These are phyloP conservation scores for Aspergillus tanneri DNA, from an alignment of 2,329 filamentous ascomycete genomes.

Conservation along the genomic window DNA sequence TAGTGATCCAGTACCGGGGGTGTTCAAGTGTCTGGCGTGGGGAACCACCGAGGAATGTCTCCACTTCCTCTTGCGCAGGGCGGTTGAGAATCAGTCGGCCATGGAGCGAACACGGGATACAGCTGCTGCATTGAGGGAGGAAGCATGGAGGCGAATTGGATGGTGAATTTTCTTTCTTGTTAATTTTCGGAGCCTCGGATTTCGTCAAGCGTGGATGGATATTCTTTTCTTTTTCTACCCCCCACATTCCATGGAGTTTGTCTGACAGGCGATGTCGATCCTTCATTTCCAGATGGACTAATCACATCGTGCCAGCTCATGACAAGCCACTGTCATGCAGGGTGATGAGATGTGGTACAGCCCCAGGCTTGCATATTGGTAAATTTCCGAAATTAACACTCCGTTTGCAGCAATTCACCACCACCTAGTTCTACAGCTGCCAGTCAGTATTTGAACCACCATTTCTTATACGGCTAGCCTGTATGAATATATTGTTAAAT, in stretches of 20 bases:
- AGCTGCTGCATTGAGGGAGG: slow-evolving; percentile 61
- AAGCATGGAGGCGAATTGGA: slow-evolving; percentile 55
- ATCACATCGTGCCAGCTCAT: background rate
- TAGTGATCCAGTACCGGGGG: slow-evolving; percentile 32
- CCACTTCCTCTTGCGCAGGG: slow-evolving; percentile 57
- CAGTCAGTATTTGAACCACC: too few species aligned
- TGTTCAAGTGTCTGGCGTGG: slow-evolving; percentile 57
- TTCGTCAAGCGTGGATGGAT: too few species aligned
- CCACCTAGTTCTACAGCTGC: too few species aligned
- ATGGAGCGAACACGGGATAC: slow-evolving; percentile 62
- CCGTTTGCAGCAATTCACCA: too few species aligned
- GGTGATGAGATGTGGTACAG: background rate
- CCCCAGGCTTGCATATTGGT: too few species aligned
- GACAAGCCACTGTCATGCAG: background rate
- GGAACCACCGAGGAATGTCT: slow-evolving; percentile 55
- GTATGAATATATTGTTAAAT: too few species aligned
- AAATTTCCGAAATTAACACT: too few species aligned
- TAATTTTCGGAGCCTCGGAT: background rate
- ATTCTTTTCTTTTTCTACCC: background rate
- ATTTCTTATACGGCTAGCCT: too few species aligned
- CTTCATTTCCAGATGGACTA: background rate
- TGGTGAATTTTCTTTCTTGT: background rate
- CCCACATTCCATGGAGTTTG: too few species aligned
- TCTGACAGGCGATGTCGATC: too few species aligned
- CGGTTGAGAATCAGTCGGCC: slow-evolving; percentile 70